Conservation (phyloP, 2,329 filamentous ascomycete species). For the Aspergillus fischeri region DNA sequence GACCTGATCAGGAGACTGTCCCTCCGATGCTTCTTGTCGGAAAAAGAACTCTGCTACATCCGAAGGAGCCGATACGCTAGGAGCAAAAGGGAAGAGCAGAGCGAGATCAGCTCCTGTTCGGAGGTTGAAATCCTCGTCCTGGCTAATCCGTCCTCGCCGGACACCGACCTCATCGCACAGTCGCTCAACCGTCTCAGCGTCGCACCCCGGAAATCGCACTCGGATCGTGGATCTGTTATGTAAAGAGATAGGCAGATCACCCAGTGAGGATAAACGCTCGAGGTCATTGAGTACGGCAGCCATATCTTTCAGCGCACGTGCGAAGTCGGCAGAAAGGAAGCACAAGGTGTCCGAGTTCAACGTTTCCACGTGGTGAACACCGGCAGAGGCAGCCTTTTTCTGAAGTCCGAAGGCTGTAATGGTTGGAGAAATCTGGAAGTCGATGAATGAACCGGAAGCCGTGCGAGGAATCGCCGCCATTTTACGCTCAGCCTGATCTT, state of each 20-base stretch:
- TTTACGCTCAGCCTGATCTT: conserved; percentile 67
- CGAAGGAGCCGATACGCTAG: conserved; percentile 49
- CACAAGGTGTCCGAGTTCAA: conserved; percentile 83
- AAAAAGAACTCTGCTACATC: conserved; percentile 42
- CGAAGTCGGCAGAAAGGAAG: conserved; percentile 81
- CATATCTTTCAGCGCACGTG: conserved; percentile 78
- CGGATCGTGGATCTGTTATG: conserved; percentile 65
- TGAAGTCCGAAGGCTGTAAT: conserved; percentile 70
- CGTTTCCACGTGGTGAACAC: conserved; percentile 49
- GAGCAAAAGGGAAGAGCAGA: conserved; percentile 81
- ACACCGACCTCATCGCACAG: conserved; percentile 87
- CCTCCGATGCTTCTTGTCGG: conserved; percentile 34
- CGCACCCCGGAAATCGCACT: conserved; percentile 87
- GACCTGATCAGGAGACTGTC: conserved; percentile 39
- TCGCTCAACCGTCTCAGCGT: conserved; percentile 72
- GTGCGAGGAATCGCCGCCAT: conserved; percentile 53
- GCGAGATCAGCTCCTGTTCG: conserved; percentile 68
- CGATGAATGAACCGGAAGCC: conserved; percentile 74
- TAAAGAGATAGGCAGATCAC: conserved; percentile 77
- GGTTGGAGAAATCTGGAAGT: conserved; percentile 84
- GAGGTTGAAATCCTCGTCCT: conserved; percentile 72
- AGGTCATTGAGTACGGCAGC: conserved; percentile 76
- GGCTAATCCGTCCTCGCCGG: conserved; percentile 68
- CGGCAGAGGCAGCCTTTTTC: conserved; percentile 22
- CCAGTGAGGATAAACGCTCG: conserved; percentile 68